Percentiles rank a stretch among this genome's conserved stretches.
These are phyloP conservation scores for Scutellaria baicalensis DNA, from an alignment of 257 asterid genomes.

Conservation along the genomic window DNA sequence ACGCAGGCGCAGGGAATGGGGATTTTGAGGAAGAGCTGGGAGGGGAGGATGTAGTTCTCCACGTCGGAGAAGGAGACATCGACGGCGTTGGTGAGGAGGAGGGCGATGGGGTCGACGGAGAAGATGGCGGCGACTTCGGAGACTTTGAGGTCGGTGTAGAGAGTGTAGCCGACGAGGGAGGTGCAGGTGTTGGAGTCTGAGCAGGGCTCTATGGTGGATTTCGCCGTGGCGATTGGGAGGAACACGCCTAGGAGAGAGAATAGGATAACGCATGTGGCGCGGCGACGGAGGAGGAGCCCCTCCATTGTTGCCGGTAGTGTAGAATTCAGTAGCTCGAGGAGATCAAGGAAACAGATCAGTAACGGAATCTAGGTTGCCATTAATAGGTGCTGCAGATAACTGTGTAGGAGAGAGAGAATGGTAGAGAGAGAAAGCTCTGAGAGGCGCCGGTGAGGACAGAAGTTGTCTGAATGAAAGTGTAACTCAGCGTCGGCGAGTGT, in stretches of 20 bases:
- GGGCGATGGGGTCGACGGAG: conserved; percentile 71
- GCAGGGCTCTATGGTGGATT: conserved; percentile 95
- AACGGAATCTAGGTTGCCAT: too few species aligned
- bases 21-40: conserved; percentile 61
- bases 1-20: conserved; percentile 74
- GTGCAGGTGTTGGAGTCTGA: conserved; percentile 71
- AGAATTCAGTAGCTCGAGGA: too few species aligned
- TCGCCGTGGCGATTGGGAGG: conserved; percentile 37
- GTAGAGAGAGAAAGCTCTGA: too few species aligned
- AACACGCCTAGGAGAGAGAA: conserved; percentile 20
- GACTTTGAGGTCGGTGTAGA: conserved; percentile 91
- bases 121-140: conserved; percentile 93
- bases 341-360: too few species aligned
- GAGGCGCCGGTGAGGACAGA: too few species aligned
- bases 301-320: too few species aligned
- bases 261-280: neutral
- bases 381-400: too few species aligned
- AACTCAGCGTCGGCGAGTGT: too few species aligned
- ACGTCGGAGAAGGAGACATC: conserved; percentile 79
- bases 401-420: too few species aligned
- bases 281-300: neutral
- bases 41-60: conserved; percentile 88
- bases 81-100: conserved; percentile 69
- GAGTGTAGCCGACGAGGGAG: conserved; percentile 76
- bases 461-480: too few species aligned